Evolutionary conservation across 805 yeast species (phyloP).

Genomic region (Wickerhamia fluorescens): DNA sequence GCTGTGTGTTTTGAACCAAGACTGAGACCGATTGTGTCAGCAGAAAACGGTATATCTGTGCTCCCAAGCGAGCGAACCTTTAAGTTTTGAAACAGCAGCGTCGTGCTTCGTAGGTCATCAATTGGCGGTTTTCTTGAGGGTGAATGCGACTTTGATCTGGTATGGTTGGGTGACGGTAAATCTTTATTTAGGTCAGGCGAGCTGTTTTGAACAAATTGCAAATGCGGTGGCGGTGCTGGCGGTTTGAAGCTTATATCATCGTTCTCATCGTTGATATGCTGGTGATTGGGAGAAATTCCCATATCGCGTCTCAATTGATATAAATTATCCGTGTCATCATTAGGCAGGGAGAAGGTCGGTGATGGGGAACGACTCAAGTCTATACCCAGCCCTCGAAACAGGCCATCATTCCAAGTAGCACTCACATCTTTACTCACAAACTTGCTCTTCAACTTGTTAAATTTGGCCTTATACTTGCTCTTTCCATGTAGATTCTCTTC

Average conservation of each 20-base stretch:
- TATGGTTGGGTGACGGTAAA: not conserved
- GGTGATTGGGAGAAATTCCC: conserved; percentile 15
- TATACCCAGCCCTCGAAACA: too few relatives aligned
- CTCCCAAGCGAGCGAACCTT: conserved; percentile 2
- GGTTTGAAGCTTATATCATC: conserved; percentile 10
- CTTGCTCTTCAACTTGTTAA: conserved; percentile 24
- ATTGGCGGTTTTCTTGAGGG: conserved; percentile 21
- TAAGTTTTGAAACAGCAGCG: not conserved
- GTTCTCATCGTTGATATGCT: conserved; percentile 12
- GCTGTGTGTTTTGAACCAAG: not conserved
- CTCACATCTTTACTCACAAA: conserved; percentile 29
- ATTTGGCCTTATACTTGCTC: conserved; percentile 18
- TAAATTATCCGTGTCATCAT: too few relatives aligned
- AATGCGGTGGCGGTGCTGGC: conserved; percentile 22
- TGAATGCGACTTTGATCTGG: conserved; percentile 3
- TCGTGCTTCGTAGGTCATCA: too few relatives aligned
- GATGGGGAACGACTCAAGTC: not conserved
- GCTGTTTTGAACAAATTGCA: too few relatives aligned
- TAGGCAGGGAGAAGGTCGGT: too few relatives aligned
- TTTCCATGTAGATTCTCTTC: conserved; percentile 9
- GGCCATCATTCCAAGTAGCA: conserved; percentile 18
- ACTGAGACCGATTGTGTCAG: conserved; percentile 31
- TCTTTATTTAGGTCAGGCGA: conserved; percentile 1
- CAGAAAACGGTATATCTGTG: conserved; percentile 34
- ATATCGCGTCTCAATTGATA: too few relatives aligned